phyloP scores from a whole-genome alignment of 1,284 basidiomycete genomes.

The Naganishia sp. region DNA sequence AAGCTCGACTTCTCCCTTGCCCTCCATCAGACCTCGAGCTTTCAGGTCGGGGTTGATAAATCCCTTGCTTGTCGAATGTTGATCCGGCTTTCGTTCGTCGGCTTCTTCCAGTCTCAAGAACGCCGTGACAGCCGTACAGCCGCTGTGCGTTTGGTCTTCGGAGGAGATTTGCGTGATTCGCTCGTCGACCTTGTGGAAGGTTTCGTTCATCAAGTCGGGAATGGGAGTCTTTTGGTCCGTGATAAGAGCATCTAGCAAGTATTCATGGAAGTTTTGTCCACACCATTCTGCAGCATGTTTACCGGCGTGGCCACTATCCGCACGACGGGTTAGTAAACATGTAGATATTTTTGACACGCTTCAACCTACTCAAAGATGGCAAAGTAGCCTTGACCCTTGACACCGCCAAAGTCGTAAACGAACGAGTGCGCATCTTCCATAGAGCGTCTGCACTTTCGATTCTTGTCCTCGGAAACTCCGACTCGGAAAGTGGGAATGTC shows the following conservation, averaged over 20 bases:
- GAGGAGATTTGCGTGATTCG: slow-evolving; percentile 78
- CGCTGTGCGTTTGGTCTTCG: slow-evolving; percentile 88
- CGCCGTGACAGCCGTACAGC: slow-evolving; percentile 96
- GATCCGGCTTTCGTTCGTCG: slow-evolving; percentile 38
- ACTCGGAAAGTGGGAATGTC: slow-evolving; percentile 65
- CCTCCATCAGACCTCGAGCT: slow-evolving; percentile 48
- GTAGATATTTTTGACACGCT: not conserved
- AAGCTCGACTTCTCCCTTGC: slow-evolving; percentile 51
- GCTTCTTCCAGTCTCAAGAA: slow-evolving; percentile 90
- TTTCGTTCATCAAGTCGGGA: slow-evolving; percentile 87
- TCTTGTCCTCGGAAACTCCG: slow-evolving; percentile 81
- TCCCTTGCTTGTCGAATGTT: slow-evolving; percentile 36
- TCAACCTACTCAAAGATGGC: slow-evolving; percentile 78
- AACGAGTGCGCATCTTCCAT: slow-evolving; percentile 99
- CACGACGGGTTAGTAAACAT: not conserved
- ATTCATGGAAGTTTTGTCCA: slow-evolving; percentile 88
- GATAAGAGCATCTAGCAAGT: slow-evolving; percentile 54
- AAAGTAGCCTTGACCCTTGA: slow-evolving; percentile 95
- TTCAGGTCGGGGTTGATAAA: slow-evolving; percentile 47
- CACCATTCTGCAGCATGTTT: slow-evolving; percentile 99
- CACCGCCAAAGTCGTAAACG: slow-evolving; percentile 85
- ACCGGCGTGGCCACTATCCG: slow-evolving; percentile 80
- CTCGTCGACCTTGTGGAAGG: slow-evolving; percentile 88
- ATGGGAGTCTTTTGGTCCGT: slow-evolving; percentile 58
- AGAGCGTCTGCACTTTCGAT: slow-evolving; percentile 80